Conservation (phyloP, 2,329 filamentous ascomycete species). For the Stachybotrys chartarum region DNA sequence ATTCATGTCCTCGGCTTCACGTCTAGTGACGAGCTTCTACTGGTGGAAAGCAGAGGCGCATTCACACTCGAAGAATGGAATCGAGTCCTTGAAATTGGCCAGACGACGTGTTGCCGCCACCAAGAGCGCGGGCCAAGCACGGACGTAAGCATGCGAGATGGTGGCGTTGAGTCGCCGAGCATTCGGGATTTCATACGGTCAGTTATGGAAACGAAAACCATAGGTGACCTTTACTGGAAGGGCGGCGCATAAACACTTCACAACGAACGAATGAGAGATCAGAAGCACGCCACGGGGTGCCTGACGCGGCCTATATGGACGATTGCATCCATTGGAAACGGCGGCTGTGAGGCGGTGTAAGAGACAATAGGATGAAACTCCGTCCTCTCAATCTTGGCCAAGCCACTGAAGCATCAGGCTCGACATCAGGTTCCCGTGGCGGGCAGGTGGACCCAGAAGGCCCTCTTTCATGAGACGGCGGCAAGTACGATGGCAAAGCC, state of each 20-base stretch:
- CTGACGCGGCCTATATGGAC: slow-evolving; percentile 2
- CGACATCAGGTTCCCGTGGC: not conserved
- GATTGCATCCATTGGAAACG: not conserved
- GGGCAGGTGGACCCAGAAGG: not conserved
- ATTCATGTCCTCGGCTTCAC: slow-evolving; percentile 80
- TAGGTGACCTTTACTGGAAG: slow-evolving; percentile 51
- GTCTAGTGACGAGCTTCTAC: slow-evolving; percentile 62
- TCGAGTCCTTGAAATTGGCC: slow-evolving; percentile 56
- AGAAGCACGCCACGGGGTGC: not conserved
- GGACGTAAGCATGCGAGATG: slow-evolving; percentile 34
- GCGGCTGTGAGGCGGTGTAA: not conserved
- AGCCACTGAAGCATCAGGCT: not conserved
- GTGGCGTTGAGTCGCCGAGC: slow-evolving; percentile 20
- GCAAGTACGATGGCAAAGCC: not conserved
- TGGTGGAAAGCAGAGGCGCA: slow-evolving; percentile 74
- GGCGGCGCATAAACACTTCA: slow-evolving; percentile 17
- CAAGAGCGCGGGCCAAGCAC: slow-evolving; percentile 31
- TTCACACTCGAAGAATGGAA: slow-evolving; percentile 77
- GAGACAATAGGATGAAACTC: not conserved
- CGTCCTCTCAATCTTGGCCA: not conserved
- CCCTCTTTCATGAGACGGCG: not conserved
- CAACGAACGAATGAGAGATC: slow-evolving; percentile 2
- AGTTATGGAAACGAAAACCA: slow-evolving; percentile 48
- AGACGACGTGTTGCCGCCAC: slow-evolving; percentile 53
- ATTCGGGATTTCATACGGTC: slow-evolving; percentile 56